Percentiles rank a stretch among this genome's conserved stretches.
Evolutionary conservation across 208 protist species (phyloP).

Genomic region (Crithidia sp.): DNA sequence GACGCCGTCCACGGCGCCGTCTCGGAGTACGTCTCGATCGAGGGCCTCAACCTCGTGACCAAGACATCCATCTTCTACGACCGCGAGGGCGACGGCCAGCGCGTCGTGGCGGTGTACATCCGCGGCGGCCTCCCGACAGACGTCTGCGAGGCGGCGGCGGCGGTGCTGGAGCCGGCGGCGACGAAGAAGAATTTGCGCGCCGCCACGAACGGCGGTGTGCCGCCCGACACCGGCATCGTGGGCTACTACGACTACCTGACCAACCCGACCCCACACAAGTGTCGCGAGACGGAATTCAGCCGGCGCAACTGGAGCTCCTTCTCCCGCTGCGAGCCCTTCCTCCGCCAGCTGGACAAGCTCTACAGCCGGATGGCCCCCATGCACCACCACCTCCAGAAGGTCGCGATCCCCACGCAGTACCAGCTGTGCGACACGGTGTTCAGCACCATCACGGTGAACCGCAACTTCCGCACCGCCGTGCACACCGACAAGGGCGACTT

Average conservation of each 20-base stretch:
- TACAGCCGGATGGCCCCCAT: conserved; percentile 68
- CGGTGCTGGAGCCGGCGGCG: conserved; percentile 64
- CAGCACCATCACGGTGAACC: conserved; percentile 92
- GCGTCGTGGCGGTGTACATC: conserved; percentile 76
- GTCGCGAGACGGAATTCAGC: conserved; percentile 86
- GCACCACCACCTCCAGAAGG: conserved; percentile 79
- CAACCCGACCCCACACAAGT: conserved; percentile 81
- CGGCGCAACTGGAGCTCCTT: conserved; percentile 66
- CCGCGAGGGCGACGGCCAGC: conserved; percentile 45
- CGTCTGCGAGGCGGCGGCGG: conserved; percentile 53
- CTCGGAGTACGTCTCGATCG: conserved; percentile 60
- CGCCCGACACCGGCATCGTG: conserved; percentile 87
- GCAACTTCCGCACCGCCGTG: conserved; percentile 88
- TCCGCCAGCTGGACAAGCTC: conserved; percentile 64
- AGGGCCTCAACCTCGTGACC: conserved; percentile 72
- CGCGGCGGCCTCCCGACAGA: conserved; percentile 49
- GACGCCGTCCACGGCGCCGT: conserved; percentile 42
- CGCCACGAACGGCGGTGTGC: conserved; percentile 76
- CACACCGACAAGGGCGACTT: conserved; percentile 92
- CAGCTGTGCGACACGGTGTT: conserved; percentile 87
- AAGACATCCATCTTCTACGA: conserved; percentile 60
- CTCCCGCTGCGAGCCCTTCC: conserved; percentile 49
- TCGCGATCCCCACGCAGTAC: conserved; percentile 75
- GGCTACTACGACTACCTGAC: conserved; percentile 93
- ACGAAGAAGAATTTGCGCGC: conserved; percentile 81